Evolutionary conservation across 805 yeast species (phyloP).

Genomic region (Yarrowia bubula): DNA sequence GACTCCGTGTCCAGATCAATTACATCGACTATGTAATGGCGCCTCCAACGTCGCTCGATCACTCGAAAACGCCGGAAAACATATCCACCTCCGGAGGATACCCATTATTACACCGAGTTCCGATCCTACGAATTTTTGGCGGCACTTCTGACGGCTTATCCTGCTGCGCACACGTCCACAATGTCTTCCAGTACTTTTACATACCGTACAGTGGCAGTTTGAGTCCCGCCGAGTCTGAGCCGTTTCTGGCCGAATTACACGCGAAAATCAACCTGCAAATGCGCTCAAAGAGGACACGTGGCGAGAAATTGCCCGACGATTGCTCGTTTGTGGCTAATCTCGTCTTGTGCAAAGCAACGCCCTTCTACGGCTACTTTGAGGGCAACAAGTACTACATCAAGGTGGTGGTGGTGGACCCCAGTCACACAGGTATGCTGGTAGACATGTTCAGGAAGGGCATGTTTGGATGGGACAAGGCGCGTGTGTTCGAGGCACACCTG

Average conservation of each 20-base stretch:
- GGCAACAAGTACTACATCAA: conserved; percentile 67
- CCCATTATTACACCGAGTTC: neutral
- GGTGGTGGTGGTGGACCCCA: conserved; percentile 64
- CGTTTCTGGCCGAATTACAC: conserved; percentile 30
- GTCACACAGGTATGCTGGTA: conserved; percentile 54
- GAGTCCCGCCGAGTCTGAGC: conserved; percentile 31
- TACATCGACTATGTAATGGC: conserved; percentile 24
- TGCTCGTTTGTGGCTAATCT: conserved; percentile 38
- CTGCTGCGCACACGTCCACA: conserved; percentile 72
- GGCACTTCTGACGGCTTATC: conserved; percentile 47
- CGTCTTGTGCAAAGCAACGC: conserved; percentile 55
- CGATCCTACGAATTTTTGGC: neutral
- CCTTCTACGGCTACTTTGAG: conserved; percentile 79
- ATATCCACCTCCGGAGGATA: neutral
- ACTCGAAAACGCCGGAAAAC: neutral
- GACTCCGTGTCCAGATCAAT: conserved; percentile 12
- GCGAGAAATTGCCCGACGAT: conserved; percentile 27
- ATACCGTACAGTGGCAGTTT: conserved; percentile 54
- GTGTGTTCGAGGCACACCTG: conserved; percentile 76
- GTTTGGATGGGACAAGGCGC: conserved; percentile 42
- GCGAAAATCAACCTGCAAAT: conserved; percentile 36
- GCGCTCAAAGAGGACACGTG: conserved; percentile 34
- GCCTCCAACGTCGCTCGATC: neutral
- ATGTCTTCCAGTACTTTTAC: conserved; percentile 77
- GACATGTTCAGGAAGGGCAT: conserved; percentile 49